Conservation (phyloP, 352 stramenopile genomes). For the Peronospora destructor region DNA sequence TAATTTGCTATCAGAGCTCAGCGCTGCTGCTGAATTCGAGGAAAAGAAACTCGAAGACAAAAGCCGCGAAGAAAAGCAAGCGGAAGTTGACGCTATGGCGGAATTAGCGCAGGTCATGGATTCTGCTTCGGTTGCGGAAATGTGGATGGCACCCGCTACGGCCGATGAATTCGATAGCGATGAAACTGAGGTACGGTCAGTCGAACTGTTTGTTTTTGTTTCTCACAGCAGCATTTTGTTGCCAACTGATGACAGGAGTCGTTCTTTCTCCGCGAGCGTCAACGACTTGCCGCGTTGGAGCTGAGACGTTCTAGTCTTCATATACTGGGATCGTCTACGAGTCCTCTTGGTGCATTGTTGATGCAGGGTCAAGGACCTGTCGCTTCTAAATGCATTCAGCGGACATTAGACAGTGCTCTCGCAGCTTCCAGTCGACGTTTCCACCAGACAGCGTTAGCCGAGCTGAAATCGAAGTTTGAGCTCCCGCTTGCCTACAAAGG, state of each 20-base stretch:
- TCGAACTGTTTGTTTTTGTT: not conserved
- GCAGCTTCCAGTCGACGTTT: slow-evolving; percentile 15
- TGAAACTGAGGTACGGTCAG: slow-evolving; percentile 24
- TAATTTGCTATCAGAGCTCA: slow-evolving; percentile 47
- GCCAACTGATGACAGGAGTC: slow-evolving; percentile 14
- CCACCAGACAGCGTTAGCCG: slow-evolving; percentile 21
- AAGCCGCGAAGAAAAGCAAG: slow-evolving; percentile 31
- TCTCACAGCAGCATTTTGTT: slow-evolving; percentile 5
- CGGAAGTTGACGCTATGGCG: slow-evolving; percentile 32
- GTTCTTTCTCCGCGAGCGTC: slow-evolving; percentile 26
- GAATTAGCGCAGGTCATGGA: slow-evolving; percentile 47
- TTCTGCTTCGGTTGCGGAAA: slow-evolving; percentile 37
- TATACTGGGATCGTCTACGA: slow-evolving; percentile 12
- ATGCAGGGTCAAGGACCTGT: slow-evolving; percentile 11
- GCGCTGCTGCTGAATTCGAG: slow-evolving; percentile 10
- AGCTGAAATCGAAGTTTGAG: slow-evolving; percentile 49
- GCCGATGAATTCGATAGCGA: slow-evolving; percentile 1
- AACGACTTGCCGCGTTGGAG: slow-evolving; percentile 21
- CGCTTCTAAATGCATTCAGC: slow-evolving; percentile 25
- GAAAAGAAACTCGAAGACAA: slow-evolving; percentile 28
- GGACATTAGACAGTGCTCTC: slow-evolving; percentile 29
- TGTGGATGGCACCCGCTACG: slow-evolving; percentile 25
- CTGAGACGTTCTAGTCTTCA: slow-evolving; percentile 27
- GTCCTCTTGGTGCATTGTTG: slow-evolving; percentile 15
- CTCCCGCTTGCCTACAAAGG: slow-evolving; percentile 36